These are phyloP conservation scores for Eimeria praecox DNA, from an alignment of 169 alveolate species.

Conservation along the genomic window DNA sequence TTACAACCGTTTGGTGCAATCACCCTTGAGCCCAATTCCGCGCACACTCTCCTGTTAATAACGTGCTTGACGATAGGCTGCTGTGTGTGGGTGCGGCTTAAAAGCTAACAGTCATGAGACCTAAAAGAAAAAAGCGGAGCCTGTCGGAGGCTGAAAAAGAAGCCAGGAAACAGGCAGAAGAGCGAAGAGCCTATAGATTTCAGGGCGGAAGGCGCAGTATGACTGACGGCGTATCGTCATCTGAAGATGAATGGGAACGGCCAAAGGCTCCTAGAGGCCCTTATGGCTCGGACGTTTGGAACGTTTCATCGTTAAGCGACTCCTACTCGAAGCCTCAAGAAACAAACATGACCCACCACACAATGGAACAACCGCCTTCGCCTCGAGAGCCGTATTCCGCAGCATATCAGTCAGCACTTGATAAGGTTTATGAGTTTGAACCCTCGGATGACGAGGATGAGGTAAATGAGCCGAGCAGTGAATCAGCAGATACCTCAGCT, in stretches of 20 bases:
- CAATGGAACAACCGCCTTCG: not conserved
- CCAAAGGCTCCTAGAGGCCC: no score
- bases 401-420: not conserved
- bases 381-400: not conserved
- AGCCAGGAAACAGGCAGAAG: not conserved
- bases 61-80: not conserved
- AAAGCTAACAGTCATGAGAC: not conserved
- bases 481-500: not conserved
- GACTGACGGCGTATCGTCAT: not conserved
- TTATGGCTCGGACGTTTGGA: not conserved
- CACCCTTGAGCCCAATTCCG: not conserved
- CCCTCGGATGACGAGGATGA: slow-evolving; percentile 16
- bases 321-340: not conserved
- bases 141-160: not conserved
- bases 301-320: no score
- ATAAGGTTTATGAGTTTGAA: not conserved
- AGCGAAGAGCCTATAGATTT: not conserved
- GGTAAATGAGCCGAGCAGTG: not conserved
- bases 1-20: not conserved
- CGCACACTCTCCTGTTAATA: not conserved
- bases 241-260: not conserved
- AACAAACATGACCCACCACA: not conserved
- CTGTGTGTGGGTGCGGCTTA: not conserved
- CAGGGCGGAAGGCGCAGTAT: no score
- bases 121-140: not conserved